Evolutionary conservation across 495 filamentous ascomycete species (phyloP).

Genomic region (Cercophora samala): DNA sequence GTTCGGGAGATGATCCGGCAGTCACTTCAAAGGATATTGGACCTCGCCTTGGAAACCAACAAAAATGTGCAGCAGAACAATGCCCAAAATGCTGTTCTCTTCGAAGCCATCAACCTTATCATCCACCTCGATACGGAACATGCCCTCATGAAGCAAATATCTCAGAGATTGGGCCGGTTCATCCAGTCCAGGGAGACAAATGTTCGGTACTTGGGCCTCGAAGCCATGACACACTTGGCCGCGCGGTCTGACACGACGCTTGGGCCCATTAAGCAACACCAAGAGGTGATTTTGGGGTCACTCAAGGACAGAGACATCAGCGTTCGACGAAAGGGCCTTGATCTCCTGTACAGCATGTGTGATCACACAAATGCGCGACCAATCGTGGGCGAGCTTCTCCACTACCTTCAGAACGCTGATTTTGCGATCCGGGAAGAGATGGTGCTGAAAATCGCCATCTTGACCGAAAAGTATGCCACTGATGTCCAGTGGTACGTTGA

Average conservation of each 20-base stretch:
- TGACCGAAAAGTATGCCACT: constrained; percentile 97
- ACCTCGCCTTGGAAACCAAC: constrained; percentile 84
- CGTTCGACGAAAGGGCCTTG: constrained; percentile 90
- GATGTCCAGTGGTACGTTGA: constrained; percentile 99
- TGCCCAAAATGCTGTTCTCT: constrained; percentile 95
- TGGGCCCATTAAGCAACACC: constrained; percentile 97
- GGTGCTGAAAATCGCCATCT: constrained; percentile 97
- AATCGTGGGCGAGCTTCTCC: constrained; percentile 89
- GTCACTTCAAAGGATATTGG: constrained; percentile 83
- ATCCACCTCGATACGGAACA: constrained; percentile 99
- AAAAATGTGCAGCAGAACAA: constrained; percentile 99
- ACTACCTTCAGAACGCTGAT: constrained; percentile 93
- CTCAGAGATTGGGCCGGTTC: constrained; percentile 88
- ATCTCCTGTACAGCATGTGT: constrained; percentile 99
- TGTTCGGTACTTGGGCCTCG: constrained; percentile 92
- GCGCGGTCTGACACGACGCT: constrained; percentile 92
- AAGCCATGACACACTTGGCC: constrained; percentile 98
- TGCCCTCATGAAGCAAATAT: constrained; percentile 93
- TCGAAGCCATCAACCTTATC: constrained; percentile 97
- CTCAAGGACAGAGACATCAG: constrained; percentile 96
- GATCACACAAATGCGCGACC: constrained; percentile 86
- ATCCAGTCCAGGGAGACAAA: constrained; percentile 97
- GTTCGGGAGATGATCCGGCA: constrained; percentile 89
- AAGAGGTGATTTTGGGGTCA: constrained; percentile 89
- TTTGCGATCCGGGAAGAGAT: constrained; percentile 98